Conservation (phyloP, 352 stramenopile genomes). For the Phytophthora pini region DNA sequence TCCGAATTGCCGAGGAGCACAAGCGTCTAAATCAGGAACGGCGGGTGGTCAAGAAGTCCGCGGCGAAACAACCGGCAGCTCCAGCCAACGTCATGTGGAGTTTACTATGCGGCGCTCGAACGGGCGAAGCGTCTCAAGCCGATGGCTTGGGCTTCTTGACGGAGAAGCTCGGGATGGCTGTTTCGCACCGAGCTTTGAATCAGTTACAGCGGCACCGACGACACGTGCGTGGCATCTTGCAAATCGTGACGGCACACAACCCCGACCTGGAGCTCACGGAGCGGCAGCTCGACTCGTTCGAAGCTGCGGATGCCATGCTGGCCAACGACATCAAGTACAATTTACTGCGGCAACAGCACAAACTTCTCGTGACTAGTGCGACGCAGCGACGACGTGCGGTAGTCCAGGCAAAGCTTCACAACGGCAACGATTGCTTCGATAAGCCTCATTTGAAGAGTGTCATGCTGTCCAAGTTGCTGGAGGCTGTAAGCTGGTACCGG, state of each 20-base stretch:
- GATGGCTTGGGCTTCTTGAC: constrained; percentile 69
- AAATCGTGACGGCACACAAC: constrained; percentile 85
- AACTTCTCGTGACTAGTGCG: constrained; percentile 49
- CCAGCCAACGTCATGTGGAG: constrained; percentile 62
- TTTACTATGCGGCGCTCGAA: constrained; percentile 63
- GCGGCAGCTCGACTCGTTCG: constrained; percentile 84
- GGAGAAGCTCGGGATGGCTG: constrained; percentile 57
- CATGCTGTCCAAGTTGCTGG: constrained; percentile 79
- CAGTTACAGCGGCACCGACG: constrained; percentile 82
- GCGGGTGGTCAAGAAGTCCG: constrained; percentile 35
- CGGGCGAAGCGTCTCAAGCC: constrained; percentile 33
- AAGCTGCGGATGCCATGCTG: constrained; percentile 71
- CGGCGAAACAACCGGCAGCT: constrained; percentile 23
- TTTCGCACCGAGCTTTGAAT: constrained; percentile 78
- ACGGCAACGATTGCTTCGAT: constrained; percentile 74
- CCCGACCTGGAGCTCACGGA: constrained; percentile 82
- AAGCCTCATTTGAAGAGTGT: constrained; percentile 54
- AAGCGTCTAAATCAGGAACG: constrained; percentile 47
- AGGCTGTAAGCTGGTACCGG: constrained; percentile 87
- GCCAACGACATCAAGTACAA: constrained; percentile 81
- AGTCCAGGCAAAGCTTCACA: constrained; percentile 60
- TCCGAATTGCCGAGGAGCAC: constrained; percentile 54
- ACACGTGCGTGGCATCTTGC: constrained; percentile 76
- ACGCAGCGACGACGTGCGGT: constrained; percentile 58
- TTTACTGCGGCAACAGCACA: constrained; percentile 65